Percentiles rank a stretch among this genome's conserved stretches.
phyloP scores from a whole-genome alignment of 208 protist genomes.

The Herpetomonas samuelpessoai region DNA sequence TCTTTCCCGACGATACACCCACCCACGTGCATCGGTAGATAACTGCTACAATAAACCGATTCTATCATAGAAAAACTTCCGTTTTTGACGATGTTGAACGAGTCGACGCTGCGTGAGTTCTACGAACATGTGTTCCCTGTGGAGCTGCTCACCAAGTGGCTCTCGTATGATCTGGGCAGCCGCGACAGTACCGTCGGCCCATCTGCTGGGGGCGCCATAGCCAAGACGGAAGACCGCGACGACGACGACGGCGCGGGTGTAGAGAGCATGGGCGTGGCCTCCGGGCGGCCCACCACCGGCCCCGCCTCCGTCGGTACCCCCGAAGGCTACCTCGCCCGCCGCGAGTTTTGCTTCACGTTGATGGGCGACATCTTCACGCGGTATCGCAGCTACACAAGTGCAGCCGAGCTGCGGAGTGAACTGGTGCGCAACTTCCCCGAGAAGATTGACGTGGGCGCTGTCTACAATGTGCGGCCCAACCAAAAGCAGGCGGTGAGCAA shows the following conservation, averaged over 20 bases:
- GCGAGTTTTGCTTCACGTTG: constrained; percentile 90
- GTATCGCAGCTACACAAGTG: constrained; percentile 77
- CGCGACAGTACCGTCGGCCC: neutral
- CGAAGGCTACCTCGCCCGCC: constrained; percentile 68
- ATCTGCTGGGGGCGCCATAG: neutral
- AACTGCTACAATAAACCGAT: too few relatives aligned
- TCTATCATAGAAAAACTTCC: too few relatives aligned
- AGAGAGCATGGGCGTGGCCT: neutral
- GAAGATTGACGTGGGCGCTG: constrained; percentile 89
- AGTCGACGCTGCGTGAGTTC: constrained; percentile 77
- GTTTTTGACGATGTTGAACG: constrained; percentile 79
- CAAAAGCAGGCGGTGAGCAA: constrained; percentile 79
- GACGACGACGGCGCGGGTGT: constrained; percentile 3
- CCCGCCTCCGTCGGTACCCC: constrained; percentile 9
- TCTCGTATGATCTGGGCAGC: constrained; percentile 54
- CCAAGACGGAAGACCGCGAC: constrained; percentile 5
- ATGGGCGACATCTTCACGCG: constrained; percentile 89
- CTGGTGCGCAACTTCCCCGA: constrained; percentile 78
- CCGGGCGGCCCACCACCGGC: too few relatives aligned
- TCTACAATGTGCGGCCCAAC: constrained; percentile 84
- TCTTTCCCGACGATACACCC: too few relatives aligned
- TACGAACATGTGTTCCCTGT: constrained; percentile 88
- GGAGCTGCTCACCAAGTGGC: constrained; percentile 72
- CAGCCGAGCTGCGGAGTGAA: constrained; percentile 64
- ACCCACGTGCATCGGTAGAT: too few relatives aligned